These are phyloP conservation scores for Bocquillonia castaneifolia DNA, from an alignment of 441 rosid genomes.

Conservation along the genomic window DNA sequence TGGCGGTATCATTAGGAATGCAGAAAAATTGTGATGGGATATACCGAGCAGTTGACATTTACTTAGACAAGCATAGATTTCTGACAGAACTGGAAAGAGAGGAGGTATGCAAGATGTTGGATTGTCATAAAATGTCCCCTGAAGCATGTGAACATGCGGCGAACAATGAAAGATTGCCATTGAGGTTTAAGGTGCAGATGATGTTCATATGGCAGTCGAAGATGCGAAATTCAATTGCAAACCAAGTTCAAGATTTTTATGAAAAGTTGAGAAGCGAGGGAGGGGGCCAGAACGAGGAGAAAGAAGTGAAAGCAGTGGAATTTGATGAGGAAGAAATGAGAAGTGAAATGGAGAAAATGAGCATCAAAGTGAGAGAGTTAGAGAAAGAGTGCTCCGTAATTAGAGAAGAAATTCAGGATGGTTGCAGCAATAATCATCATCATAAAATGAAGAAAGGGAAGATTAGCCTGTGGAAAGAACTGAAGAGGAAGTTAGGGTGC, in stretches of 20 bases:
- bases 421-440: slow-evolving; percentile 23
- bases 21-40: slow-evolving; percentile 56
- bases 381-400: slow-evolving; percentile 44
- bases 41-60: slow-evolving; percentile 63
- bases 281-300: slow-evolving; percentile 29
- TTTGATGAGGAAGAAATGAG: slow-evolving; percentile 31
- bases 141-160: slow-evolving; percentile 73
- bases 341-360: slow-evolving; percentile 56
- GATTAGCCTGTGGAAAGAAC: slow-evolving; percentile 58
- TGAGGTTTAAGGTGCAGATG: slow-evolving; percentile 58
- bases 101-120: slow-evolving; percentile 57
- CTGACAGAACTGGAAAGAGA: slow-evolving; percentile 60
- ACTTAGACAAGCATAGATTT: slow-evolving; percentile 51
- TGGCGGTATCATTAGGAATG: slow-evolving; percentile 42
- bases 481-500: slow-evolving; percentile 90
- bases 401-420: slow-evolving; percentile 44
- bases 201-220: slow-evolving; percentile 55
- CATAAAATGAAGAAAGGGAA: slow-evolving; percentile 34
- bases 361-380: slow-evolving; percentile 53
- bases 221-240: slow-evolving; percentile 40
- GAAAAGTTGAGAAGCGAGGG: slow-evolving; percentile 24
- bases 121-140: slow-evolving; percentile 54
- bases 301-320: slow-evolving; percentile 17
- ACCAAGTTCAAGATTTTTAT: slow-evolving; percentile 28
- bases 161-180: slow-evolving; percentile 57